phyloP scores from a whole-genome alignment of 192 early-diverging fungal genomes.

The Helicostylum pulchrum region DNA sequence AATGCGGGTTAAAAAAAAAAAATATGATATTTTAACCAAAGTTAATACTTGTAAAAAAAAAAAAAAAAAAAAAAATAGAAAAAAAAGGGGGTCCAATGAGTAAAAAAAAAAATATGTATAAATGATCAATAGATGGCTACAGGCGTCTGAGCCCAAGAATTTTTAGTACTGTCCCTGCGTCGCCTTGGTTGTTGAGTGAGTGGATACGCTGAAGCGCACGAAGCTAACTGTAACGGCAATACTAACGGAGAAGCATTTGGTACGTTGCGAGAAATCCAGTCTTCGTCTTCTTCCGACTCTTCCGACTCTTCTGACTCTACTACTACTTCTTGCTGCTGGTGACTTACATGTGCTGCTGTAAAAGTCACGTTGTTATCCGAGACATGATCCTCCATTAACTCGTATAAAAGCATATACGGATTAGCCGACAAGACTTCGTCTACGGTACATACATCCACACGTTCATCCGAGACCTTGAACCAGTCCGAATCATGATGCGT shows the following conservation, averaged over 20 bases:
- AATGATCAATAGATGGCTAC: constrained; percentile 6
- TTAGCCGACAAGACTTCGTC: constrained; percentile 61
- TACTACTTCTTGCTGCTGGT: background rate
- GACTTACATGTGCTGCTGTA: no score
- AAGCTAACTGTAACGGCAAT: constrained; percentile 2
- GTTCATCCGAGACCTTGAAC: constrained; percentile 67
- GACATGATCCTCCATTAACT: constrained; percentile 20
- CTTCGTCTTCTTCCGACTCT: background rate
- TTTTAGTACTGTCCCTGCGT: background rate
- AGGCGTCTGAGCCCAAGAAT: background rate
- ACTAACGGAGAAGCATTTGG: constrained; percentile 2
- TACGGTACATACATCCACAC: constrained; percentile 55
- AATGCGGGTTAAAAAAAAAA: no score
- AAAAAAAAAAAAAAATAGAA: background rate
- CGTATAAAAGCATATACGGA: constrained; percentile 69
- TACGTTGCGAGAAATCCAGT: background rate
- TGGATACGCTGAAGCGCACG: constrained; percentile 1
- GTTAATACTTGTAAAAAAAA: no score
- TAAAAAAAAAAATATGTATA: background rate
- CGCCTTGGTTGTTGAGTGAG: background rate
- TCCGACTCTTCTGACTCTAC: background rate
- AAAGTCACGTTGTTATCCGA: no score
- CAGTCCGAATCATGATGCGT: constrained; percentile 44
- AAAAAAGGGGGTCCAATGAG: background rate
- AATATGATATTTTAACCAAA: no score